Base-by-base conservation (phyloP, 2,329 filamentous ascomycete species). In the Penicillium sp. region DNA sequence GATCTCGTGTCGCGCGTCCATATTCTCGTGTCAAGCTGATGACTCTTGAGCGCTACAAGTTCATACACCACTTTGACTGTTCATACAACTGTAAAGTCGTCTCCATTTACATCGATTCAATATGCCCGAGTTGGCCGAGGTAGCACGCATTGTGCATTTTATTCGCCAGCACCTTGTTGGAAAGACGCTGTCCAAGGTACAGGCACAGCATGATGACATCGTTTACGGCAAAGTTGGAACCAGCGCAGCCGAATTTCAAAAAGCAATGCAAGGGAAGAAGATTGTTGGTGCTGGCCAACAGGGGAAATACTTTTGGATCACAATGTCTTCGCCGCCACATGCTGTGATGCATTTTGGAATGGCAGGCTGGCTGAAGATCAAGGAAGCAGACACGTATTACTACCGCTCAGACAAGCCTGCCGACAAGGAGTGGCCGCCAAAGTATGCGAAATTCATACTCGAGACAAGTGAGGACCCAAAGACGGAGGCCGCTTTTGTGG, bases 221-320 rank as follows among this genome's bases (percentile, higher is more conserved):
- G 84, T 99, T 6, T 99, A 93, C 75, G 92, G 93, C 66, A 97
- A 98, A 77, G 92, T 87, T 19, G 92, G 93, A 33, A 96, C 90
- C 0, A 91, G 85, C 18, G 91, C 89, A 0, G 75, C 85, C 0
- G 89, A 88, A 33, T 92, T 99, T 62, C 82, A 90, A 66, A 83
- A 85, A 55, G 87, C 89, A 1, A 81, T 97, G 70, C 83, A 83
- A 3, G 92, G 91, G 4, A 94, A 90, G 70, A 91, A 87, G 70
- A 86, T 89, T 35, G 68, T 84, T 41, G 84, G 82, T 55, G 90
- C 90, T 4, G 90, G 90, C 4, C 92, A 90, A 60, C 95, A 97
- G 73, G 95, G 95, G 10, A 99, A 98, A 83, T 98, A 98, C 73
- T 98, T 99, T 75, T 99, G 95, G 82, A 81, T 98, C 22, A 87